These are phyloP conservation scores for Trichoderma reesei DNA, from an alignment of 495 filamentous ascomycete species.

Conservation along the genomic window DNA sequence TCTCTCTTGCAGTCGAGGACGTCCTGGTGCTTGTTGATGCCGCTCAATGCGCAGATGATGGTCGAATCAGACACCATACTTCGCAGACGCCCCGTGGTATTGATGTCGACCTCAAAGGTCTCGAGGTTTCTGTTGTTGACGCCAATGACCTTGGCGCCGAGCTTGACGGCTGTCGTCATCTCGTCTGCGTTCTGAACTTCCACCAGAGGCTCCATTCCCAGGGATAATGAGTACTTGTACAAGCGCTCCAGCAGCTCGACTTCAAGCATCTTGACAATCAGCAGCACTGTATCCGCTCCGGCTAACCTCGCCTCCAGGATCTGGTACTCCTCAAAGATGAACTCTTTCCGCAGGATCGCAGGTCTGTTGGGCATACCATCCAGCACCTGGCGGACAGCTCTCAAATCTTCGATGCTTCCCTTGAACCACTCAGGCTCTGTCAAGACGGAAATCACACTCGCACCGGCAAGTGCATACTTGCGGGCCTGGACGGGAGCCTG, in stretches of 20 bases:
- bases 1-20: constrained; percentile 80
- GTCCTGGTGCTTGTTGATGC: constrained; percentile 84
- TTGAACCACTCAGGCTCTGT: constrained; percentile 99
- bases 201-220: constrained; percentile 96
- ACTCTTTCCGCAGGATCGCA: constrained; percentile 89
- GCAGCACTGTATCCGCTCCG: constrained; percentile 86
- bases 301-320: constrained; percentile 90
- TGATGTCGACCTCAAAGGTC: constrained; percentile 91
- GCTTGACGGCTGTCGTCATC: constrained; percentile 75
- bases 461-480: constrained; percentile 86
- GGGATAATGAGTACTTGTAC: constrained; percentile 75
- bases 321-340: constrained; percentile 97
- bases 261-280: constrained; percentile 98
- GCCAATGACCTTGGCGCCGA: constrained; percentile 90
- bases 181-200: constrained; percentile 93
- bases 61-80: constrained; percentile 73
- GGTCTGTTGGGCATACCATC: constrained; percentile 86
- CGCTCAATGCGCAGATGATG: constrained; percentile 90
- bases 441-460: constrained; percentile 92
- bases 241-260: constrained; percentile 61
- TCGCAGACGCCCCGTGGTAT: constrained; percentile 85
- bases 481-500: constrained; percentile 85
- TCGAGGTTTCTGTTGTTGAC: constrained; percentile 97
- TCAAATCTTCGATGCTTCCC: constrained; percentile 88
- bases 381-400: constrained; percentile 76